Percentiles rank a stretch among this genome's conserved stretches.
phyloP scores from a whole-genome alignment of 2,329 filamentous ascomycete genomes.

The Exophiala xenobiotica region DNA sequence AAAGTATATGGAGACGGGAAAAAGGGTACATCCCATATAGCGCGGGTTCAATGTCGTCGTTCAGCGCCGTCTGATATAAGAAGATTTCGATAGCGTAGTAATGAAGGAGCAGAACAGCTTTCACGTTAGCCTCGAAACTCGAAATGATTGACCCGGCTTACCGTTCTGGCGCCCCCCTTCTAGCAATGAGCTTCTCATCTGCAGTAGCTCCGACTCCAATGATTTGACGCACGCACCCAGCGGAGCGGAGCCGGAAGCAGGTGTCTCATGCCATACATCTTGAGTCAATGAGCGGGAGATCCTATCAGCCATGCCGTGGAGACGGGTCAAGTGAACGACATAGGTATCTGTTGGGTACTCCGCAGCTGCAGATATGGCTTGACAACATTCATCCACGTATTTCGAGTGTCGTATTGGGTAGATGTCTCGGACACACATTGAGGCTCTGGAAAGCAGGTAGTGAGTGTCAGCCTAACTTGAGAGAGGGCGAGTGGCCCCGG shows the following conservation, averaged over 20 bases:
- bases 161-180: constrained; percentile 8
- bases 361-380: constrained; percentile 43
- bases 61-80: constrained; percentile 31
- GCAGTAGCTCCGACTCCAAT: constrained; percentile 43
- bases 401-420: constrained; percentile 52
- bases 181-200: constrained; percentile 22
- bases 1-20: constrained; percentile 51
- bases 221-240: constrained; percentile 41
- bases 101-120: constrained; percentile 31
- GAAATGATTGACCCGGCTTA: background rate
- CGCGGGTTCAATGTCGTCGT: constrained; percentile 41
- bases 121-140: constrained; percentile 4
- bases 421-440: constrained; percentile 41
- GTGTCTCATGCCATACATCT: constrained; percentile 21
- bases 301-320: constrained; percentile 53
- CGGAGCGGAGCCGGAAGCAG: constrained; percentile 17
- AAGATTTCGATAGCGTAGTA: constrained; percentile 31
- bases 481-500: background rate
- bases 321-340: constrained; percentile 49
- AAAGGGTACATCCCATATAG: constrained; percentile 38
- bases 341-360: constrained; percentile 51
- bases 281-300: constrained; percentile 38
- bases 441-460: constrained; percentile 2
- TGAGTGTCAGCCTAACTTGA: background rate
- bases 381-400: constrained; percentile 54